Base-by-base conservation (phyloP, 345 rosid genomes). In the Euphorbia peplus region DNA sequence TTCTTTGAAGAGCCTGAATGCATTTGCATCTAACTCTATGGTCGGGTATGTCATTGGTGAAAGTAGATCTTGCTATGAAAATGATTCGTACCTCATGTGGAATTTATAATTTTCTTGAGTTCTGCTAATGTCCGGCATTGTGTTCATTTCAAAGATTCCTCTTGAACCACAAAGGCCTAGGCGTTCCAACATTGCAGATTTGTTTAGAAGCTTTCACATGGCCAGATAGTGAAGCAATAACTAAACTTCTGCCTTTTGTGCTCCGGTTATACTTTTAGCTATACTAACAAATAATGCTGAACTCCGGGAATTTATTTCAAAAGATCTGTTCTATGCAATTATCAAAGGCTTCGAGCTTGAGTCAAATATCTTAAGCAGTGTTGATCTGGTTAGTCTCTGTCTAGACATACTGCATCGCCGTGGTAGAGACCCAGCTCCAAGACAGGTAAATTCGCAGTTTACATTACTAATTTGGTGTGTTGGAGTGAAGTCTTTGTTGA, bases 221-320 rank as follows among this genome's bases (percentile, higher is more conserved):
- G 99, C 89, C 96, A 7, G 96, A 91, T 64, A 84, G 96, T 63
- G 99, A 91, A 75, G 84, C 96, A 0, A 82, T 86, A 63, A 73
- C 88, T 25, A 95, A 89, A 88, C 85, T 64, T 84, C 88, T 78
- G 63, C 87, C 70, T 95, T 90, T 53, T 91, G 90, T 79, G 80
- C 87, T 64, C 60, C 79, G n/a, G 86, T 90, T 60, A 78, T 90
- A 73, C 83, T 80, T 70, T 73, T 91, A 60, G 85, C 90, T 21
- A 83, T 95, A 80, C 75, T 74, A 46, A 84, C 97, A 59, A 87
- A 88, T 66, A 85, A 83, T 56, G 70, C 48, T 63, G 91, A 91
- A 70, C 95, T 91, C 64, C 72, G 73, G 57, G 81, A 84, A 51
- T 91, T 84, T 79, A 95, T 91, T n/a, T 70, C 90, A 2, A 85